Conservation (phyloP, 73 alveolate species). For the Paramecium biaurelia region DNA sequence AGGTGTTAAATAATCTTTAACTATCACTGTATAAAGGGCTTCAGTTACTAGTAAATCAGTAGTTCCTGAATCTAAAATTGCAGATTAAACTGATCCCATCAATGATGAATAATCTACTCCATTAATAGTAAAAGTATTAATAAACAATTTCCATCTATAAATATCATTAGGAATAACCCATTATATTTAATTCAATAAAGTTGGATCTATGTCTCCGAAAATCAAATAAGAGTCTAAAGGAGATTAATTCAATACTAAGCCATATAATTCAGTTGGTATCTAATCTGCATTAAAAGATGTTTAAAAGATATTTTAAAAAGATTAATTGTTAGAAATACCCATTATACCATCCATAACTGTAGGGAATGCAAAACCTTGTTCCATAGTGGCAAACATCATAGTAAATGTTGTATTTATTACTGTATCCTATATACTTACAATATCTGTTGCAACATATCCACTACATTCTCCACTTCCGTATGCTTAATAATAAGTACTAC, state of each 20-base stretch:
- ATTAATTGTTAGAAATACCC: conserved; percentile 39
- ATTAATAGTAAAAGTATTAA: neutral
- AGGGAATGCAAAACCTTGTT: conserved; percentile 25
- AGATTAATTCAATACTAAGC: neutral
- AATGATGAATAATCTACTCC: conserved; percentile 24
- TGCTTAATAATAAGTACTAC: neutral
- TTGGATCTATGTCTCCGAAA: neutral
- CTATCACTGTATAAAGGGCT: neutral
- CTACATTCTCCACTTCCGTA: conserved; percentile 45
- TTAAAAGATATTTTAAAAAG: conserved; percentile 13
- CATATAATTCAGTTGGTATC: neutral
- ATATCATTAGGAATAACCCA: conserved; percentile 48
- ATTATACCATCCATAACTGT: conserved; percentile 16
- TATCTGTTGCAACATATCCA: conserved; percentile 17
- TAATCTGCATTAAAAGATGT: neutral
- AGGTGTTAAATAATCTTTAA: neutral
- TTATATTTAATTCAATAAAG: neutral
- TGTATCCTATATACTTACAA: neutral
- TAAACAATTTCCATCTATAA: conserved; percentile 42
- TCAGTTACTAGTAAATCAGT: neutral
- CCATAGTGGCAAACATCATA: conserved; percentile 42
- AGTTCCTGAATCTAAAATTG: conserved; percentile 48
- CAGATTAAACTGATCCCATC: conserved; percentile 19
- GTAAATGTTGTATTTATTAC: neutral
- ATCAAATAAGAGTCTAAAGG: neutral